Percentiles rank a stretch among this genome's conserved stretches.
These are phyloP conservation scores for Cyberlindnera sargentensis DNA, from an alignment of 805 yeast genomes.

Conservation along the genomic window DNA sequence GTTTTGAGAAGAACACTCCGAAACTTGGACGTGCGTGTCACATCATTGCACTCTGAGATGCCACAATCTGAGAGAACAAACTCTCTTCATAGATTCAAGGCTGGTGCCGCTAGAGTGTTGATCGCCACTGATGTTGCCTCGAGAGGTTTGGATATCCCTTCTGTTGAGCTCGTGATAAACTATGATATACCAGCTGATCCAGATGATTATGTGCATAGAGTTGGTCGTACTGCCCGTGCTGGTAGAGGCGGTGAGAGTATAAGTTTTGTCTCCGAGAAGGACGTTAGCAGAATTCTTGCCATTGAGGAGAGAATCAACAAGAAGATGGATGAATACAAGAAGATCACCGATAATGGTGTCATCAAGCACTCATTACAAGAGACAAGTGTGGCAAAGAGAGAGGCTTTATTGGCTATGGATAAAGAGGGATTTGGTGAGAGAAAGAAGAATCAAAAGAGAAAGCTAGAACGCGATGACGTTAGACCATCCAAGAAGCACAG, in stretches of 20 bases:
- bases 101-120: conserved; percentile 87
- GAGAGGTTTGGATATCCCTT: conserved; percentile 94
- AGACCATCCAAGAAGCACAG: not conserved
- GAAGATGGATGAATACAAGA: conserved; percentile 71
- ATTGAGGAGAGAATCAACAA: conserved; percentile 80
- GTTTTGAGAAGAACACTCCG: conserved; percentile 70
- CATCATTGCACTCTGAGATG: conserved; percentile 92
- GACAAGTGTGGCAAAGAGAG: conserved; percentile 80
- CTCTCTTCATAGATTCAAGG: conserved; percentile 87
- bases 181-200: conserved; percentile 95
- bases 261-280: conserved; percentile 79
- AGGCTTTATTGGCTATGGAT: conserved; percentile 91
- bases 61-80: conserved; percentile 88
- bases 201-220: conserved; percentile 93
- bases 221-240: conserved; percentile 99
- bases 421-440: conserved; percentile 81
- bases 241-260: conserved; percentile 84
- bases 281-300: conserved; percentile 70
- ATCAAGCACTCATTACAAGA: conserved; percentile 64
- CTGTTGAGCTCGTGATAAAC: conserved; percentile 83
- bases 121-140: conserved; percentile 97
- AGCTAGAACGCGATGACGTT: conserved; percentile 2
- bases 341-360: conserved; percentile 68
- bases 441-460: conserved; percentile 41
- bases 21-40: conserved; percentile 67